Base-by-base conservation (phyloP, 306 rosid genomes). In the Lupinus albus region DNA sequence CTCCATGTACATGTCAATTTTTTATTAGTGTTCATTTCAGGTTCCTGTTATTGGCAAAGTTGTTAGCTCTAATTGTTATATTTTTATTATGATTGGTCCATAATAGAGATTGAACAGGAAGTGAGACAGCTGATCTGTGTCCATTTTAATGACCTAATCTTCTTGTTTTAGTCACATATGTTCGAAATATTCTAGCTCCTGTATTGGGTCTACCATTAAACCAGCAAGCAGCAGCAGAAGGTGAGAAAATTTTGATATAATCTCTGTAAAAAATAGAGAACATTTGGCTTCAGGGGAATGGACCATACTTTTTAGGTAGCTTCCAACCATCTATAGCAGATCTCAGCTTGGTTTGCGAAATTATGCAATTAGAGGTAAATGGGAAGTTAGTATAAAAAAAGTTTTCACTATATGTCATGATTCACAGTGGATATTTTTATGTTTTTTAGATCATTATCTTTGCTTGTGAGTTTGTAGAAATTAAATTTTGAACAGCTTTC, bases 321-420 rank as follows among this genome's bases (percentile, higher is more conserved):
- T 16, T 76, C 11, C 86, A 68, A 66, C 95, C 96, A 25, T 84
- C 95, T 60, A 87, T 89, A 62, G 96, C 92, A 30, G 96, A 92
- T 74, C 87, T 87, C 67, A 85, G 92, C 67, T 49, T 85, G 71
- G 96, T 84, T 65, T 87, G 97, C 3, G 96, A 91, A 78, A 79
- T 86, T 51, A 88, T 68, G 94, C 89, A 91, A 73, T 84, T 91
- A 41, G 89, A 88, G 96, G 97, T 92, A 89, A 71, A 59, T 46
- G 46, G 33, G 28, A 57, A 49, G 63, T 73, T 51, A 18, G 25
- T n/a, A 4, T 51, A 42, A 56, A 53, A 39, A 39, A 36, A 62
- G 33, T 32, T 47, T n/a, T 59, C 74, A 8, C 33, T 25, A 12
- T 25, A 12, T 75, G 57, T 13, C 49, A 51, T 51, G 60, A 21